These are phyloP conservation scores for Agrostemma githago DNA, from an alignment of 148 eudicot species.

Conservation along the genomic window DNA sequence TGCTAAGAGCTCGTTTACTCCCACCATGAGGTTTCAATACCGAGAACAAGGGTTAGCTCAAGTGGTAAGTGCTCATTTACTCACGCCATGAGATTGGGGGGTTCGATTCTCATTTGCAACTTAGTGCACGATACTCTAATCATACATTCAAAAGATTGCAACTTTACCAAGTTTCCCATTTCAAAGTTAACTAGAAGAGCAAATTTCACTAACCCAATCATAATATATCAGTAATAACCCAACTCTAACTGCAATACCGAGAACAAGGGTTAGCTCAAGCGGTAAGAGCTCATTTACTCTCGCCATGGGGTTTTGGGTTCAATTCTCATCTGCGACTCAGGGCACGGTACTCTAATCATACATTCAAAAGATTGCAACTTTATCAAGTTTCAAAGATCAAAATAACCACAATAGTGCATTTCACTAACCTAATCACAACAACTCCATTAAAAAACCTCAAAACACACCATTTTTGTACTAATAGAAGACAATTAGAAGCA, in stretches of 20 bases:
- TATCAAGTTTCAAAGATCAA: neutral
- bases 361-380: conserved; percentile 10
- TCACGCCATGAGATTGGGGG: too few species aligned
- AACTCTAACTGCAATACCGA: too few species aligned
- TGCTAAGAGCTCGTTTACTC: too few species aligned
- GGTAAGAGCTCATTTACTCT: too few species aligned
- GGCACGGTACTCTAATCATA: neutral
- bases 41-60: too few species aligned
- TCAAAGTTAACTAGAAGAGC: neutral
- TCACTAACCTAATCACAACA: neutral
- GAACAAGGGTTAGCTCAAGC: too few species aligned
- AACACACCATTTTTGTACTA: neutral
- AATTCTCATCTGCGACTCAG: too few species aligned
- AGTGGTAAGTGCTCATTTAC: too few species aligned
- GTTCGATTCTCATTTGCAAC: too few species aligned
- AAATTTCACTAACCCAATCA: conserved; percentile 12
- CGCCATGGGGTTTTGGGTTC: too few species aligned
- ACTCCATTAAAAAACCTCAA: conserved; percentile 5
- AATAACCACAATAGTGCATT: neutral
- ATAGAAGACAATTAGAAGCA: neutral
- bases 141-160: neutral
- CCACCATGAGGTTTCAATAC: too few species aligned
- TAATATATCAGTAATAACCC: too few species aligned
- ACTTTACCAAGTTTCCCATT: neutral
- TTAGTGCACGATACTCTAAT: neutral